Conservation (phyloP, 1,284 basidiomycete genomes). For the Puccinia triticina region DNA sequence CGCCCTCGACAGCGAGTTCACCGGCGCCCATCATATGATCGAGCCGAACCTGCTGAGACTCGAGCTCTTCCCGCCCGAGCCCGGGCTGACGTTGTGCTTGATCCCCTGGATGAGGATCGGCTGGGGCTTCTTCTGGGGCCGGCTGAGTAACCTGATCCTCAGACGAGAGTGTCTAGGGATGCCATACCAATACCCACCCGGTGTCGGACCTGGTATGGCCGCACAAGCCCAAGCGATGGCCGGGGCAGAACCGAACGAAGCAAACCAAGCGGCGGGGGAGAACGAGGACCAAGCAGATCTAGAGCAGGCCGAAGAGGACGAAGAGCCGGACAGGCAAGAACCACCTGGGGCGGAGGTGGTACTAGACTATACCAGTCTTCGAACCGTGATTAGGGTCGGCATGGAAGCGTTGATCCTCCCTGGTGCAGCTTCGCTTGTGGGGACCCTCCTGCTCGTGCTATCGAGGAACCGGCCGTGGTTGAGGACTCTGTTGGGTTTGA, state of each 20-base stretch:
- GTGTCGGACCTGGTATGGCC: background rate
- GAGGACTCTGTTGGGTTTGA: constrained; percentile 30
- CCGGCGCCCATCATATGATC: background rate
- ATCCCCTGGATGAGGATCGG: constrained; percentile 46
- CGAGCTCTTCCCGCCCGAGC: constrained; percentile 41
- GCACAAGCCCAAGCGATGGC: constrained; percentile 10
- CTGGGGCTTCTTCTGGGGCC: constrained; percentile 36
- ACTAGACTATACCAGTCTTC: constrained; percentile 35
- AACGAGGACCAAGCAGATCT: constrained; percentile 8
- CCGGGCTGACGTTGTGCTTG: constrained; percentile 43
- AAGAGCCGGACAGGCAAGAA: background rate
- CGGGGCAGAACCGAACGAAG: background rate
- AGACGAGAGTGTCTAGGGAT: constrained; percentile 32
- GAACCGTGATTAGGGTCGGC: constrained; percentile 29
- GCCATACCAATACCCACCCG: constrained; percentile 4
- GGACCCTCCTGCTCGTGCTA: constrained; percentile 17
- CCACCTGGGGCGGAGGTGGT: constrained; percentile 30
- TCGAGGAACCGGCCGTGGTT: constrained; percentile 43
- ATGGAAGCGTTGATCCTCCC: constrained; percentile 49
- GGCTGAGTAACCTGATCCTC: constrained; percentile 18
- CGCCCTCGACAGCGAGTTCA: background rate
- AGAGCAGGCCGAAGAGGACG: constrained; percentile 5
- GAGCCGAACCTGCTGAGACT: constrained; percentile 9
- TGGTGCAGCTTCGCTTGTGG: constrained; percentile 31
- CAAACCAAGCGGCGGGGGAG: constrained; percentile 6